phyloP scores from a whole-genome alignment of 805 yeast genomes.

The Myxozyma nipponensis region DNA sequence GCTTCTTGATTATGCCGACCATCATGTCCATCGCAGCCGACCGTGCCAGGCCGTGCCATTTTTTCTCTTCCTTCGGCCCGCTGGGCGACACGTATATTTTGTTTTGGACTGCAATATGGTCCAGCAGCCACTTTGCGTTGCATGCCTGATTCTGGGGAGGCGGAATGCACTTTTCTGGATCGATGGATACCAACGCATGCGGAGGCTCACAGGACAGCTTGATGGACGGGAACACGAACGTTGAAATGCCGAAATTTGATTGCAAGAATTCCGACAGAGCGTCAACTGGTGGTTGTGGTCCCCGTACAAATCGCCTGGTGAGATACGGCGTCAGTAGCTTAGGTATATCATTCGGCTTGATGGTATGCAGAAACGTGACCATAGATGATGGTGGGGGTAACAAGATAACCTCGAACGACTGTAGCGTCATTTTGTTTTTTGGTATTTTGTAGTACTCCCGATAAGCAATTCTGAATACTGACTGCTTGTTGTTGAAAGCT shows the following conservation, averaged over 20 bases:
- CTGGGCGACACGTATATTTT: conserved; percentile 12
- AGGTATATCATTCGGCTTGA: conserved; percentile 13
- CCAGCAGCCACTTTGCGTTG: conserved; percentile 3
- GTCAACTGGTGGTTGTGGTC: conserved; percentile 8
- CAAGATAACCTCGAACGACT: conserved; percentile 9
- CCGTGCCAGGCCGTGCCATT: conserved; percentile 25
- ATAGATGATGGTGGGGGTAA: conserved; percentile 20
- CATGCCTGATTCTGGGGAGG: conserved; percentile 10
- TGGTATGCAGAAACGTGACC: conserved; percentile 12
- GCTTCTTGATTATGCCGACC: not conserved
- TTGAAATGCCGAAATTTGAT: conserved; percentile 9
- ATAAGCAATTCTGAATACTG: no score
- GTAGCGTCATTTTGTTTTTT: not conserved
- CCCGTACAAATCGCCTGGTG: not conserved
- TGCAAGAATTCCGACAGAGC: no score
- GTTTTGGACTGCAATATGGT: conserved; percentile 10
- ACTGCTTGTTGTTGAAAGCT: no score
- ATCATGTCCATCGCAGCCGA: conserved; percentile 23
- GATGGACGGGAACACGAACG: conserved; percentile 22
- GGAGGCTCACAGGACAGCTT: conserved; percentile 6
- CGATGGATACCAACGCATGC: conserved; percentile 7
- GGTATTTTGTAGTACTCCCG: no score
- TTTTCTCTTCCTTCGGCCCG: conserved; percentile 21
- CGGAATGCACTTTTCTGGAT: conserved; percentile 6
- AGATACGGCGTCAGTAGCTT: conserved; percentile 17